These are phyloP conservation scores for Jaenimonas drosophilae DNA, from an alignment of 208 protist genomes.

Conservation along the genomic window DNA sequence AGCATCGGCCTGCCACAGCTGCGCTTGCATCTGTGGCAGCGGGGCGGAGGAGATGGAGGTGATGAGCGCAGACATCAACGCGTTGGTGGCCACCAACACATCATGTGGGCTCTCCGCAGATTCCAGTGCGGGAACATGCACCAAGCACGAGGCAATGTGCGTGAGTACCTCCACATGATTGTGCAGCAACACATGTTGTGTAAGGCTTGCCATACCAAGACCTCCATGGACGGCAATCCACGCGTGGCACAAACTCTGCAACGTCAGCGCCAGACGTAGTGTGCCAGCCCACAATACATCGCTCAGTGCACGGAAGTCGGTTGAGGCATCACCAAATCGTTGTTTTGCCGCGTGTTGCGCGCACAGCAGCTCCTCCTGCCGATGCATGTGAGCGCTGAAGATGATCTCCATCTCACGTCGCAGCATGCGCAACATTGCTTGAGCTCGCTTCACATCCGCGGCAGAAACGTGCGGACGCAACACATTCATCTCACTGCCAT, in stretches of 20 bases:
- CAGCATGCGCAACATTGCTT: slow-evolving; percentile 15
- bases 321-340: slow-evolving; percentile 31
- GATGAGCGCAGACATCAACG: slow-evolving; percentile 33
- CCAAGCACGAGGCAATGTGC: slow-evolving; percentile 39
- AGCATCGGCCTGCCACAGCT: slow-evolving; percentile 38
- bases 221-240: slow-evolving; percentile 57
- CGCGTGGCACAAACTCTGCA: slow-evolving; percentile 31
- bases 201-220: slow-evolving; percentile 13
- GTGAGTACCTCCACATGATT: slow-evolving; percentile 27
- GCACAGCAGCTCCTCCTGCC: slow-evolving; percentile 36
- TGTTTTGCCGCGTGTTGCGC: slow-evolving; percentile 16
- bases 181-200: slow-evolving; percentile 12
- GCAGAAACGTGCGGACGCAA: neutral
- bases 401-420: slow-evolving; percentile 17
- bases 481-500: slow-evolving; percentile 1
- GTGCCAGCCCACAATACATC: slow-evolving; percentile 50
- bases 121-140: slow-evolving; percentile 23
- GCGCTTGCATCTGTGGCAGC: slow-evolving; percentile 20
- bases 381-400: slow-evolving; percentile 24
- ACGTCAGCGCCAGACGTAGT: slow-evolving; percentile 32
- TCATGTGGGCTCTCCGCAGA: slow-evolving; percentile 8
- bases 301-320: slow-evolving; percentile 25
- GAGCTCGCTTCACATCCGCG: neutral
- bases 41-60: slow-evolving; percentile 33
- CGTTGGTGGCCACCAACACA: slow-evolving; percentile 27